Evolutionary conservation across 1,284 basidiomycete species (phyloP).

Genomic region (Wallemia ichthyophaga): DNA sequence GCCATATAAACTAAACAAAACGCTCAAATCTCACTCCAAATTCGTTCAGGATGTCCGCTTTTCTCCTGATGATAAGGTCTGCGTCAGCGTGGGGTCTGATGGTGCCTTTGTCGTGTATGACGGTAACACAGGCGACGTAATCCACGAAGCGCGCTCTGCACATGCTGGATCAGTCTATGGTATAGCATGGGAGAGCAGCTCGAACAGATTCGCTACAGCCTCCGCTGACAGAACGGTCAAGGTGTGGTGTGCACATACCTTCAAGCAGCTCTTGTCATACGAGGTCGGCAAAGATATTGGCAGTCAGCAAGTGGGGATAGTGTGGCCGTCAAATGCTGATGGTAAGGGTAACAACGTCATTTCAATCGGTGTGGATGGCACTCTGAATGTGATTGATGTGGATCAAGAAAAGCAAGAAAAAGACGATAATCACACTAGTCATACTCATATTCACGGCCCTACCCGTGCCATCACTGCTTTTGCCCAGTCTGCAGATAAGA

Average conservation of each 20-base stretch:
- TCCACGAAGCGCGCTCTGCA: conserved; percentile 31
- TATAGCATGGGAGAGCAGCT: conserved; percentile 9
- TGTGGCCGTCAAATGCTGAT: conserved; percentile 40
- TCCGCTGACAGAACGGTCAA: conserved; percentile 69
- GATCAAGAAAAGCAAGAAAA: background rate
- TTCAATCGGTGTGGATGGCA: conserved; percentile 56
- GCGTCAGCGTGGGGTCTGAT: conserved; percentile 76
- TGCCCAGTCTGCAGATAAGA: conserved; percentile 2
- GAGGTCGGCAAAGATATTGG: conserved; percentile 34
- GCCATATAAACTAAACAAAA: conserved; percentile 71
- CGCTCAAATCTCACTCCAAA: conserved; percentile 65
- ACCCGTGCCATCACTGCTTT: conserved; percentile 43
- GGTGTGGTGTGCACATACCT: conserved; percentile 52
- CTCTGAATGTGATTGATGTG: conserved; percentile 52
- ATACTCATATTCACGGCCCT: conserved; percentile 31
- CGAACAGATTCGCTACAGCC: conserved; percentile 31
- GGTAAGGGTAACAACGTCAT: too few relatives aligned
- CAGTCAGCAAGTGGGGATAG: conserved; percentile 65
- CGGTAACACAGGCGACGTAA: conserved; percentile 55
- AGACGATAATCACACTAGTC: background rate
- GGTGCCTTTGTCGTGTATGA: conserved; percentile 69
- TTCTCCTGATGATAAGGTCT: conserved; percentile 46
- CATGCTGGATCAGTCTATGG: conserved; percentile 18
- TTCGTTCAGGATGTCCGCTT: conserved; percentile 83
- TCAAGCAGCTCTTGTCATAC: conserved; percentile 36